phyloP scores from a whole-genome alignment of 345 rosid genomes.

The Melaleuca alternifolia region DNA sequence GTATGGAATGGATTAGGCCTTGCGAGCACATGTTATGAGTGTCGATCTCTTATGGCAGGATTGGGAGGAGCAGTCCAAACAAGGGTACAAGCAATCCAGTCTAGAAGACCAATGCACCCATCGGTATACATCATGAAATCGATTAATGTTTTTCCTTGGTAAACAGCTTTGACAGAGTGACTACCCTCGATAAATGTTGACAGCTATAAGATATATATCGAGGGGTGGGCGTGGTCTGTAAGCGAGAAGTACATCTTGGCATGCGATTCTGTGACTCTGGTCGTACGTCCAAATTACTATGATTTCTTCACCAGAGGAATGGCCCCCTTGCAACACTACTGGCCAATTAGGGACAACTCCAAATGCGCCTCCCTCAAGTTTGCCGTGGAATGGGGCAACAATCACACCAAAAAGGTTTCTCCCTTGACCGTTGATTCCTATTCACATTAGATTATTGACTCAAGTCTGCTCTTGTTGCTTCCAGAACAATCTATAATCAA shows the following conservation, averaged over 20 bases:
- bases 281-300: slow-evolving; percentile 31
- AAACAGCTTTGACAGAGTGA: background rate
- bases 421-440: background rate
- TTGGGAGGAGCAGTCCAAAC: slow-evolving; percentile 28
- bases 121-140: slow-evolving; percentile 18
- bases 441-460: background rate
- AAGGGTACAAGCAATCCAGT: slow-evolving; percentile 41
- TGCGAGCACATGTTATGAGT: background rate
- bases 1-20: background rate
- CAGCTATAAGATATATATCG: slow-evolving; percentile 67
- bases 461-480: background rate
- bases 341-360: slow-evolving; percentile 50
- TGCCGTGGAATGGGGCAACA: slow-evolving; percentile 80
- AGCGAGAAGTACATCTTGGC: slow-evolving; percentile 79
- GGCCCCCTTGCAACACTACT: slow-evolving; percentile 62
- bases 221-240: slow-evolving; percentile 81
- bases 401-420: slow-evolving; percentile 15
- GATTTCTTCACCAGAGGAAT: slow-evolving; percentile 60
- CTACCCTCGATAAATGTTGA: background rate
- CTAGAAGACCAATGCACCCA: slow-evolving; percentile 49
- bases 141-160: background rate
- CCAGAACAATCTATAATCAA: background rate
- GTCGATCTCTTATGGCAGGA: slow-evolving; percentile 13
- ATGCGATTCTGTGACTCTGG: slow-evolving; percentile 53
- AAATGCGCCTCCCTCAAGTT: slow-evolving; percentile 51